A percentile compares a stretch with the other conserved stretches of the same genome.
These are phyloP conservation scores for Lachancea meyersii DNA, from an alignment of 805 yeast genomes.

Conservation along the genomic window DNA sequence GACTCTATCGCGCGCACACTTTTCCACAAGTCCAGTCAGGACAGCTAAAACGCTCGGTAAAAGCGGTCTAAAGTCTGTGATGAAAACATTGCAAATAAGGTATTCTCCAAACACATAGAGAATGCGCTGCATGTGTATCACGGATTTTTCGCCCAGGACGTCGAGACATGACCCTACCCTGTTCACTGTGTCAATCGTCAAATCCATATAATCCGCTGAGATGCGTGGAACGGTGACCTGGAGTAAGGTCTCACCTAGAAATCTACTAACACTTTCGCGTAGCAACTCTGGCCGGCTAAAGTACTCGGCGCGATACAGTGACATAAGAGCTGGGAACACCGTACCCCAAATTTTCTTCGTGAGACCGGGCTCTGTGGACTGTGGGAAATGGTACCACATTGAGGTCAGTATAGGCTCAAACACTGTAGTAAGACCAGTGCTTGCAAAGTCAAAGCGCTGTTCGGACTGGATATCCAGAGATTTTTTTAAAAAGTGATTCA, in stretches of 20 bases:
- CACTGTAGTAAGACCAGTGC: slow-evolving; percentile 24
- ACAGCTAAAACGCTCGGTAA: slow-evolving; percentile 13
- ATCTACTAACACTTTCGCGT: slow-evolving; percentile 12
- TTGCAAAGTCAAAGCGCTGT: slow-evolving; percentile 12
- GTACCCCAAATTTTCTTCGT: slow-evolving; percentile 15
- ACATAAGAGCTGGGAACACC: slow-evolving; percentile 21
- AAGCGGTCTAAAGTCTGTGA: slow-evolving; percentile 18
- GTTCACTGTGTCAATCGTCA: slow-evolving; percentile 15
- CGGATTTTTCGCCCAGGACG: slow-evolving; percentile 9
- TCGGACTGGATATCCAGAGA: slow-evolving; percentile 11
- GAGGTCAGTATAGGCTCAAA: slow-evolving; percentile 23
- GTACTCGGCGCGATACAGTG: slow-evolving; percentile 18
- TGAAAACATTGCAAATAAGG: slow-evolving; percentile 25
- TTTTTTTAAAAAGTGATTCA: slow-evolving; percentile 17
- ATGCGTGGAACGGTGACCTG: slow-evolving; percentile 25
- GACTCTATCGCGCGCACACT: slow-evolving; percentile 19
- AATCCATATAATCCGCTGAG: slow-evolving; percentile 17
- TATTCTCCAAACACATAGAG: slow-evolving; percentile 26
- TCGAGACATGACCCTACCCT: slow-evolving; percentile 4
- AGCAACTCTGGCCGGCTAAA: slow-evolving; percentile 3
- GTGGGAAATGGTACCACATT: slow-evolving; percentile 28
- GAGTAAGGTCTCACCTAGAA: slow-evolving; percentile 23
- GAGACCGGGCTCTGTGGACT: slow-evolving; percentile 17
- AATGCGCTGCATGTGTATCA: slow-evolving; percentile 21
- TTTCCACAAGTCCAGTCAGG: slow-evolving; percentile 9